Evolutionary conservation across 768 basidiomycete species (phyloP).

Genomic region (Amanita muscaria): DNA sequence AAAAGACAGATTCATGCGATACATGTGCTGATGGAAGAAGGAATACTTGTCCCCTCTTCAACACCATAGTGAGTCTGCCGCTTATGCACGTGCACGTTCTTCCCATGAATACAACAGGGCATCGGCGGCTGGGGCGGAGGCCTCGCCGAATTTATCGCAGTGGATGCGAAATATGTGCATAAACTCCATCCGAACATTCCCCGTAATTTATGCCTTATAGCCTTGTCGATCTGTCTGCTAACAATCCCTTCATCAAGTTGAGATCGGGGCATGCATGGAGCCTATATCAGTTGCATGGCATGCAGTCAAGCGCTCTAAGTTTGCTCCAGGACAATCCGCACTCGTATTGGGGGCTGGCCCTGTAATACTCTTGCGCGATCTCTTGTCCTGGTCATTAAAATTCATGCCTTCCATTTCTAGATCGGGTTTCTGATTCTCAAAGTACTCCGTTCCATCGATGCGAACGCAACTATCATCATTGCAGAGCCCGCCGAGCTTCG

Average conservation of each 20-base stretch:
- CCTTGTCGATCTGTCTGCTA: neutral
- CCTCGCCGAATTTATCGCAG: constrained; percentile 32
- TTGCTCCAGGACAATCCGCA: constrained; percentile 28
- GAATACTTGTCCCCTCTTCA: constrained; percentile 26
- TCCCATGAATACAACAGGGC: constrained; percentile 20
- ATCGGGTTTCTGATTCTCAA: constrained; percentile 32
- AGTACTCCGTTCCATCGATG: constrained; percentile 23
- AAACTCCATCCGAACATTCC: constrained; percentile 28
- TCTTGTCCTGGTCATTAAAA: neutral
- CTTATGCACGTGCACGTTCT: neutral
- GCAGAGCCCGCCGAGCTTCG: constrained; percentile 34
- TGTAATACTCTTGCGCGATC: constrained; percentile 13
- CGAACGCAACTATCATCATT: constrained; percentile 21
- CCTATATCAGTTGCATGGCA: constrained; percentile 40
- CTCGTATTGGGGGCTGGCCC: constrained; percentile 39
- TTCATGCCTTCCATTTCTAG: constrained; percentile 11
- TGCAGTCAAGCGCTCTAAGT: constrained; percentile 32
- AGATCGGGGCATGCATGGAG: constrained; percentile 38
- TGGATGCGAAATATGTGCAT: constrained; percentile 28
- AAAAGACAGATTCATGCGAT: constrained; percentile 22
- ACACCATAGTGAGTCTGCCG: constrained; percentile 25
- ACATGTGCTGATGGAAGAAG: constrained; percentile 23
- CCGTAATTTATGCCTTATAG: constrained; percentile 18
- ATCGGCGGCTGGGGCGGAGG: constrained; percentile 34
- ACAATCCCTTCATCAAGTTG: constrained; percentile 23